Conservation (phyloP, 768 basidiomycete species). For the Pholiota conissans region DNA sequence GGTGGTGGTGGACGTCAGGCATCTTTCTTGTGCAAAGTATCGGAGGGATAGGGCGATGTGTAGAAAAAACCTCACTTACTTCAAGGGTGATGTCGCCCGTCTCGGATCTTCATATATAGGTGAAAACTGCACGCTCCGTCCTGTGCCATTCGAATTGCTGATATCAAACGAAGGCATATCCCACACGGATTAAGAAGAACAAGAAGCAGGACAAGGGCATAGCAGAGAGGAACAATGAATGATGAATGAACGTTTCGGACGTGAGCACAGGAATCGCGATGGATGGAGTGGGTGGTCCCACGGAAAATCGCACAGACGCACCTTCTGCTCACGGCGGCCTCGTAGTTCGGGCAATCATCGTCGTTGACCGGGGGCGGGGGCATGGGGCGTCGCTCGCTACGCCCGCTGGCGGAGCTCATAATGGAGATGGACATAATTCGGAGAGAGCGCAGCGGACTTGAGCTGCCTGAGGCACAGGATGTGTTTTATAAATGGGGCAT, state of each 20-base stretch:
- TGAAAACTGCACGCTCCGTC: constrained; percentile 21
- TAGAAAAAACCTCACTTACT: constrained; percentile 18
- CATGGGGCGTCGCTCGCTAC: constrained; percentile 12
- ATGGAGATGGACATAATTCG: constrained; percentile 25
- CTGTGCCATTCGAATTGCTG: constrained; percentile 28
- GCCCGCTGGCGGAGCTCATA: constrained; percentile 19
- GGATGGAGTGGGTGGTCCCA: background rate
- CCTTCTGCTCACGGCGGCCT: constrained; percentile 39
- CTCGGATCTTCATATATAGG: constrained; percentile 16
- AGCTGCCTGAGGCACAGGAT: background rate
- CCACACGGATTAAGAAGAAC: background rate
- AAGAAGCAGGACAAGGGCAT: too few species aligned
- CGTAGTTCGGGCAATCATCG: constrained; percentile 41
- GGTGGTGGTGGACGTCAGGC: background rate
- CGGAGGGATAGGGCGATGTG: background rate
- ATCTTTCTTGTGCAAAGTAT: background rate
- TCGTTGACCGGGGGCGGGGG: constrained; percentile 21
- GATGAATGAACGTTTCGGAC: constrained; percentile 10
- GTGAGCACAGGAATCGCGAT: constrained; percentile 15
- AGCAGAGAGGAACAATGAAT: background rate
- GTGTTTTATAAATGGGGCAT: background rate
- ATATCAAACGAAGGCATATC: background rate
- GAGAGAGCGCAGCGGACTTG: background rate
- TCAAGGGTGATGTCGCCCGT: constrained; percentile 18
- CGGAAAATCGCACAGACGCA: constrained; percentile 19